Evolutionary conservation across 1,284 basidiomycete species (phyloP).

Genomic region (Irpex sp.): DNA sequence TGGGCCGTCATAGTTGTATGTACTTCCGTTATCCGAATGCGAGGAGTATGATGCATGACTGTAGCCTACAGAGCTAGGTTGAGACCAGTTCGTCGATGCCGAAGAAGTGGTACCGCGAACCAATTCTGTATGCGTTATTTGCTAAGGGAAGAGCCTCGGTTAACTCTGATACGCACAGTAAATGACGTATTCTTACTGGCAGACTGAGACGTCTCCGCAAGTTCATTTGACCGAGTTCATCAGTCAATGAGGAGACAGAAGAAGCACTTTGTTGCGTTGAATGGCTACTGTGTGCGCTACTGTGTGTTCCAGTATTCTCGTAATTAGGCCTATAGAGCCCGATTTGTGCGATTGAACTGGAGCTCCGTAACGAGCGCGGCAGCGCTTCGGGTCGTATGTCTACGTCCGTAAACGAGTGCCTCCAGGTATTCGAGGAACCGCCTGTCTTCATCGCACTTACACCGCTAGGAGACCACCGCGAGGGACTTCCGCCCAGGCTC

Average conservation of each 20-base stretch:
- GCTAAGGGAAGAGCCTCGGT: constrained; percentile 6
- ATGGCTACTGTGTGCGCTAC: constrained; percentile 19
- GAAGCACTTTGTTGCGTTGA: constrained; percentile 19
- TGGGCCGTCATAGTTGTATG: constrained; percentile 27
- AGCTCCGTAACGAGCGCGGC: constrained; percentile 54
- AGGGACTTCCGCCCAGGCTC: neutral
- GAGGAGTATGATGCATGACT: constrained; percentile 10
- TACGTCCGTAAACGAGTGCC: constrained; percentile 26
- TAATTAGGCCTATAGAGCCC: constrained; percentile 77
- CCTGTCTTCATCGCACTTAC: neutral
- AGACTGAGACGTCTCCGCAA: constrained; percentile 53
- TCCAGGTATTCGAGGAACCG: neutral
- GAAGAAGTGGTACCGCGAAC: constrained; percentile 31
- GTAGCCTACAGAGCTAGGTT: neutral
- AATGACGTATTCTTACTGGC: constrained; percentile 46
- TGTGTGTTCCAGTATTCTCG: constrained; percentile 32
- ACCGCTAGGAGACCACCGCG: neutral
- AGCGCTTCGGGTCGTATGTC: constrained; percentile 48
- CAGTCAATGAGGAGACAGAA: constrained; percentile 49
- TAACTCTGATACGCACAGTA: neutral
- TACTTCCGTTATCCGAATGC: constrained; percentile 21
- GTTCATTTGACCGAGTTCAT: constrained; percentile 64
- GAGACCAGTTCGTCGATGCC: constrained; percentile 34
- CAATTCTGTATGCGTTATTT: constrained; percentile 23
- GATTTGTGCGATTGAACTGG: constrained; percentile 53